These are phyloP conservation scores for Apiotrichum akiyoshidainum DNA, from an alignment of 1,284 basidiomycete species.

Conservation along the genomic window DNA sequence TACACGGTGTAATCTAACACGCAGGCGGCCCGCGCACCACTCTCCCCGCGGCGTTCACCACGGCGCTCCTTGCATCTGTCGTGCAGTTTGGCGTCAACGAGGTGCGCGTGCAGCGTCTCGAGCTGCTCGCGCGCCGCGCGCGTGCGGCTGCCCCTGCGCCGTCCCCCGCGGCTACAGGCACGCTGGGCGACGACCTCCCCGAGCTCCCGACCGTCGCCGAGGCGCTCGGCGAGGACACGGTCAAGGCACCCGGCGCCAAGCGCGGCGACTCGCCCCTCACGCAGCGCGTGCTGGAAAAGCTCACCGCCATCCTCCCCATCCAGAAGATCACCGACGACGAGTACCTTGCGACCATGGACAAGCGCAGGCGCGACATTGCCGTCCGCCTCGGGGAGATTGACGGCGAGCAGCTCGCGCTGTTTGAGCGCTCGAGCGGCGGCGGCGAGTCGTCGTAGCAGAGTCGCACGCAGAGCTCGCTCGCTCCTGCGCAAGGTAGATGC, in stretches of 20 bases:
- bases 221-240: not conserved
- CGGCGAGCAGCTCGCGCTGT: conserved; percentile 39
- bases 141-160: not conserved
- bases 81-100: conserved; percentile 39
- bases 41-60: conserved; percentile 35
- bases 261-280: conserved; percentile 27
- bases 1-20: not conserved
- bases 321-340: conserved; percentile 42
- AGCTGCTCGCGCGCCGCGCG: conserved; percentile 25
- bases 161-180: not conserved
- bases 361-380: conserved; percentile 33
- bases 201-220: not conserved
- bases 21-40: conserved; percentile 35
- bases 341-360: conserved; percentile 35
- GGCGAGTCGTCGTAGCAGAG: not conserved
- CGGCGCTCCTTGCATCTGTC: conserved; percentile 31
- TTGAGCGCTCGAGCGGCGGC: conserved; percentile 14
- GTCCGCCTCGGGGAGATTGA: conserved; percentile 38
- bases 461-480: not conserved
- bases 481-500: no score
- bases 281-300: conserved; percentile 29
- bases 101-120: conserved; percentile 30
- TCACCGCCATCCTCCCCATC: conserved; percentile 38
- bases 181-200: not conserved
- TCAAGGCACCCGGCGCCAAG: not conserved